Conservation (phyloP, 2,329 filamentous ascomycete species). For the Fusarium acutatum region DNA sequence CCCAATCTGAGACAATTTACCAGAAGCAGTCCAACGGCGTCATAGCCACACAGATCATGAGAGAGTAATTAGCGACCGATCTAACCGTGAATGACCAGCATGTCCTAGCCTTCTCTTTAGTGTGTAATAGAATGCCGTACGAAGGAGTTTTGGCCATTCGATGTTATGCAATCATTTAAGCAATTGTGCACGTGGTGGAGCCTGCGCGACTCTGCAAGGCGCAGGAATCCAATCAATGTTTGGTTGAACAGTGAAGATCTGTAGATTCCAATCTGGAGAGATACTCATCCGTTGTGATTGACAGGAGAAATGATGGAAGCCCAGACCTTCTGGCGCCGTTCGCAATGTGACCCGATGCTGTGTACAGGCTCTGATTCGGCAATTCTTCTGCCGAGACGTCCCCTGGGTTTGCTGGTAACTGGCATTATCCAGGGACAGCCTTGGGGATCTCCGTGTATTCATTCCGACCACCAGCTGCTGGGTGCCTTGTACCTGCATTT, state of each 20-base stretch:
- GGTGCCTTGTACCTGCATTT: conserved; percentile 38
- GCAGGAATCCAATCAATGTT: conserved; percentile 34
- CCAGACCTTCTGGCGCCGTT: conserved; percentile 31
- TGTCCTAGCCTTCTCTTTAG: conserved; percentile 6
- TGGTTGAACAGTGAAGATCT: conserved; percentile 27
- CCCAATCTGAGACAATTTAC: conserved; percentile 28
- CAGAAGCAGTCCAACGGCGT: conserved; percentile 28
- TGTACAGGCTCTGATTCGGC: conserved; percentile 3
- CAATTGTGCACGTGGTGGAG: conserved; percentile 20
- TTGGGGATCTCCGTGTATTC: conserved; percentile 31
- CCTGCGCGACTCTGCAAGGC: conserved; percentile 15
- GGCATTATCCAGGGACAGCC: conserved; percentile 1
- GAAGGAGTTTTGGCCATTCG: conserved; percentile 17
- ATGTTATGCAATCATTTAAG: conserved; percentile 21
- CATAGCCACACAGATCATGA: conserved; percentile 1
- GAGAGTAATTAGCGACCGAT: conserved; percentile 6
- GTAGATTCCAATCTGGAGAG: conserved; percentile 33
- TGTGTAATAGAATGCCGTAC: conserved; percentile 12
- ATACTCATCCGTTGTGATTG: conserved; percentile 21
- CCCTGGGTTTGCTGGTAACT: neutral
- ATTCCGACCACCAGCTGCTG: conserved; percentile 1
- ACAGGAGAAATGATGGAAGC: conserved; percentile 34
- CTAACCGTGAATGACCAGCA: conserved; percentile 5
- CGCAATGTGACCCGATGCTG: conserved; percentile 1
- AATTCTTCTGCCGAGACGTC: conserved; percentile 7